Evolutionary conservation across 2,329 filamentous ascomycete species (phyloP).

Genomic region (Penicillium sp.): DNA sequence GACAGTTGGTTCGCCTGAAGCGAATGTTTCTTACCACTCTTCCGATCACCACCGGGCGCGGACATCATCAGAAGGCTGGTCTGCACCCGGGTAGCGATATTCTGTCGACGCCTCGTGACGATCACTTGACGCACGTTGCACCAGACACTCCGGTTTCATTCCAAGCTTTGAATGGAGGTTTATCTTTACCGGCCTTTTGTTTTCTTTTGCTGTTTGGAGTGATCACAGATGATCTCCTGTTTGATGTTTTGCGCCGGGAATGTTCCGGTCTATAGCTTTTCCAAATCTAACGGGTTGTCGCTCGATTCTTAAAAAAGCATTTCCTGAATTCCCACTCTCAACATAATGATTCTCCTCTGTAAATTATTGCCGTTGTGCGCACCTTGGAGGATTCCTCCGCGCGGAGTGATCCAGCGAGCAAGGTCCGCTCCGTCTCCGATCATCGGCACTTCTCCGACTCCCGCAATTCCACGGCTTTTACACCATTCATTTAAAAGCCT

Average conservation of each 20-base stretch:
- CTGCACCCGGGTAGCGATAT: background rate
- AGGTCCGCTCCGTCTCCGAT: slow-evolving; percentile 6
- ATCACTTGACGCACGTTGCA: background rate
- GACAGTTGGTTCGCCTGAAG: slow-evolving; percentile 1
- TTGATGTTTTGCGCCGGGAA: background rate
- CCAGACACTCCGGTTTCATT: background rate
- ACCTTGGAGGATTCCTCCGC: background rate
- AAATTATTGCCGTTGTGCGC: background rate
- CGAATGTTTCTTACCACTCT: background rate
- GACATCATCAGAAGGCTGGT: background rate
- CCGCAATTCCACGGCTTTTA: background rate
- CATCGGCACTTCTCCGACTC: slow-evolving; percentile 8
- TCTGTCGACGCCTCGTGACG: background rate
- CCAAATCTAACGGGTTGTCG: background rate
- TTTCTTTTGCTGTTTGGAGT: background rate
- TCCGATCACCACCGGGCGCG: background rate
- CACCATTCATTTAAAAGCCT: background rate
- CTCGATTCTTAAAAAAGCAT: background rate
- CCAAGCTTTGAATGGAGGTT: background rate
- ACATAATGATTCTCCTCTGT: background rate
- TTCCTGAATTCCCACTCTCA: background rate
- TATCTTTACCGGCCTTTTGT: background rate
- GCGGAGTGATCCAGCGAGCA: background rate
- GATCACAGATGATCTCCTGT: background rate
- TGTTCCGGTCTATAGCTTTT: background rate